These are phyloP conservation scores for Chalaropsis ovoidea DNA, from an alignment of 2,329 filamentous ascomycete genomes.

Conservation along the genomic window DNA sequence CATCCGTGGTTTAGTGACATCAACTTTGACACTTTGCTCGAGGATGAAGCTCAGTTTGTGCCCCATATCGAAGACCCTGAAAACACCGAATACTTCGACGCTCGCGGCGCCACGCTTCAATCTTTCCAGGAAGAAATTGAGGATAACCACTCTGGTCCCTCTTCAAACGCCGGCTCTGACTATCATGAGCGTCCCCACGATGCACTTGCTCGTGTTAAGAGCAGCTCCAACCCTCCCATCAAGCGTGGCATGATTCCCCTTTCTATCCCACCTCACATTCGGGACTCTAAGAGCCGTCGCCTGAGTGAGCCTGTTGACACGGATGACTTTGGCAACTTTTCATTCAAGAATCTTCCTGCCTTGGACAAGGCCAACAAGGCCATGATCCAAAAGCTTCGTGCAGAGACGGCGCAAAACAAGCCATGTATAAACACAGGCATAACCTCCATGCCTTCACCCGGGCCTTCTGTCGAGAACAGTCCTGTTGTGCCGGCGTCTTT, in stretches of 20 bases:
- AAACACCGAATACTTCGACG: conserved; percentile 95
- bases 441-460: conserved; percentile 41
- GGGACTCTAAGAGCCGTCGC: conserved; percentile 76
- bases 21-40: conserved; percentile 82
- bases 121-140: conserved; percentile 91
- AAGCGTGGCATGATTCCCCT: conserved; percentile 91
- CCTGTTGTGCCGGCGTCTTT: conserved; percentile 70
- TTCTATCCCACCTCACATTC: conserved; percentile 91
- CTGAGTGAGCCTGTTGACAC: conserved; percentile 79
- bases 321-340: conserved; percentile 93
- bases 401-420: conserved; percentile 70
- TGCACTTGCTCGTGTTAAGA: conserved; percentile 79
- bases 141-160: conserved; percentile 70
- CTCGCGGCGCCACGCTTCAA: conserved; percentile 80
- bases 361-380: conserved; percentile 98
- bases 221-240: conserved; percentile 44
- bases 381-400: conserved; percentile 88
- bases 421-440: conserved; percentile 39
- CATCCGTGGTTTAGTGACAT: conserved; percentile 83
- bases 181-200: conserved; percentile 88
- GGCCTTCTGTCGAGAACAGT: conserved; percentile 69
- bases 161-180: conserved; percentile 54
- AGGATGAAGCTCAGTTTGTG: conserved; percentile 93
- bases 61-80: conserved; percentile 87
- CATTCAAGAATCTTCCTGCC: conserved; percentile 94